A percentile compares a stretch with the other conserved stretches of the same genome.
These are phyloP conservation scores for Melastoma malabathricum DNA, from an alignment of 345 rosid species.

Conservation along the genomic window DNA sequence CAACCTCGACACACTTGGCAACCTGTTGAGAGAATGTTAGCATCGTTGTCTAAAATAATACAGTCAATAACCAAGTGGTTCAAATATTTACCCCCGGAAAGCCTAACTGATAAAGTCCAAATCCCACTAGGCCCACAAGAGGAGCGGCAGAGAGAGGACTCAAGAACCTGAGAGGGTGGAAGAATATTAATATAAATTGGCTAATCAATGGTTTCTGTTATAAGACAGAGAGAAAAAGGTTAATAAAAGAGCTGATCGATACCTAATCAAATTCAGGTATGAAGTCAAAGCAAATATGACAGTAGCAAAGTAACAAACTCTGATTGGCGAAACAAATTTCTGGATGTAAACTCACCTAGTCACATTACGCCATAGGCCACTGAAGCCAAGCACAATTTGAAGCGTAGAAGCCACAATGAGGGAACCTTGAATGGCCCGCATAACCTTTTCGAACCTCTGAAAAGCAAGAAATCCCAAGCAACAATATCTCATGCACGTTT, in stretches of 20 bases:
- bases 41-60: background rate
- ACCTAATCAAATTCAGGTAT: too few species aligned
- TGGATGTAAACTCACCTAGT: constrained; percentile 38
- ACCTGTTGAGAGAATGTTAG: constrained; percentile 30
- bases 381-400: constrained; percentile 96
- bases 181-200: constrained; percentile 1
- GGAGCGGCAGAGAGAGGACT: constrained; percentile 97
- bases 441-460: constrained; percentile 27
- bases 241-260: too few species aligned
- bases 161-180: constrained; percentile 42
- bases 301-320: too few species aligned
- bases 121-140: constrained; percentile 79
- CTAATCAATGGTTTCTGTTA: background rate
- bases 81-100: constrained; percentile 79
- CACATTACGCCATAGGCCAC: constrained; percentile 98
- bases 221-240: too few species aligned
- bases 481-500: too few species aligned
- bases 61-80: background rate
- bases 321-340: background rate
- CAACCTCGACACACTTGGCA: constrained; percentile 95
- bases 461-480: background rate
- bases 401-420: constrained; percentile 87
- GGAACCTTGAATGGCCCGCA: constrained; percentile 98
- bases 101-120: constrained; percentile 89
- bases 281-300: background rate